Base-by-base conservation (phyloP, 2,329 filamentous ascomycete genomes). In the Penicillium sp. region DNA sequence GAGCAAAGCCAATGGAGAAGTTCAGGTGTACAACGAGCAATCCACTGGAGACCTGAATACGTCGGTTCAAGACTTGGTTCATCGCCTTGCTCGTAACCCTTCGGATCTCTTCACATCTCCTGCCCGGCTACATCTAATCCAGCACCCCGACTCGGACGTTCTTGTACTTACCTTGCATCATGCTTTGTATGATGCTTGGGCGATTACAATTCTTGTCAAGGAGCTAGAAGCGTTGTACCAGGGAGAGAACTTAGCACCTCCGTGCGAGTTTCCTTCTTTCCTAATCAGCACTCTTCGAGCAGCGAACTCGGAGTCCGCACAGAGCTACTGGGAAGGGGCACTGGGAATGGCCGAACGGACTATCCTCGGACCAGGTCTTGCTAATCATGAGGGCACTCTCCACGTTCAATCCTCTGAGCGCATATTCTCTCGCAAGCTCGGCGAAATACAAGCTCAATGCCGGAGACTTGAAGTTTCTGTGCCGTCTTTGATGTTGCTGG, bases 101-200 rank as follows among this genome's bases (percentile, higher is more conserved):
- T 54, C 51, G 9, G 7, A 47, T 34, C 51, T 54, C 21, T 54
- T 54, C 23, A 54, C 34, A 8, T 44, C 51, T 25, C 51, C 51
- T 16, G 25, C 31, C 3, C 51, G 51, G 21, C 44, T 54, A 8
- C 43, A 34, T 6, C 25, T 54, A n/a, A 34, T 54, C 19, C 43
- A 41, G 33, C 33, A 48, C n/a, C 5, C 23, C 10, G 36, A 34
- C 23, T 31, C 11, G 2, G 51, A 54, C 23, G 43, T 11, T 27
- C 38, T 60, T 16, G 25, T 60, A 9, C 10, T 60, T 6, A 53
- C 48, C 1, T 19, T 60, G 8, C 52, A 60, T 21, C 59, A 60
- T 47, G 55, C 59, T n/a, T 43, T 59, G 34, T 60, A 60, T 13
- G 59, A 60, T 25, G 56, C 55, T 5, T 52, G 52, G 45, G 34